Conservation (phyloP, 2,329 filamentous ascomycete genomes). For the Penicillium sp. region DNA sequence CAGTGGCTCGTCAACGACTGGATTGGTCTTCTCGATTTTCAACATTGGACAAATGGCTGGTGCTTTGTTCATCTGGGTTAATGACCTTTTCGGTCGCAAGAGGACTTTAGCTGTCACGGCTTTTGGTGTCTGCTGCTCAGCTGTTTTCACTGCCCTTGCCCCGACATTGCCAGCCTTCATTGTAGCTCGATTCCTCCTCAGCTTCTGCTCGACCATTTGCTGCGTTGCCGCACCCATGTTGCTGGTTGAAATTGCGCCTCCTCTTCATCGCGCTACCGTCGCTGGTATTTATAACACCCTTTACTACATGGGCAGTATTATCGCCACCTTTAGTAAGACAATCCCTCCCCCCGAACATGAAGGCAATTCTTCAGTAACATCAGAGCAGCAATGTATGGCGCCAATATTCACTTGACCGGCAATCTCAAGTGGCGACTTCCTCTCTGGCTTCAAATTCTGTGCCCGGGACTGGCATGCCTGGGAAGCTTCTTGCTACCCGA, state of each 20-base stretch:
- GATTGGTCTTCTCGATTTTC: neutral
- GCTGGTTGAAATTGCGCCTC: constrained; percentile 1
- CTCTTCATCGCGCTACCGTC: constrained; percentile 1
- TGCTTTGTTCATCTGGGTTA: neutral
- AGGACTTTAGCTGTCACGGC: neutral
- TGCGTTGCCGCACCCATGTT: neutral
- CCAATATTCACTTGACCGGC: neutral
- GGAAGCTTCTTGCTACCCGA: neutral
- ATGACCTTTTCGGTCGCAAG: neutral
- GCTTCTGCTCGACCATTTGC: constrained; percentile 3
- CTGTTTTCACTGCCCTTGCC: neutral
- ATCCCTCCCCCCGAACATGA: neutral
- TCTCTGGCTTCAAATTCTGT: neutral
- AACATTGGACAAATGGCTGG: constrained; percentile 1
- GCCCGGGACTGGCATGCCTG: neutral
- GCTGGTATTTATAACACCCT: constrained; percentile 4
- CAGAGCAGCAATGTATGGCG: neutral
- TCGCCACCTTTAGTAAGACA: neutral
- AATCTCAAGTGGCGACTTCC: constrained; percentile 4
- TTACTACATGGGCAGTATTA: constrained; percentile 2
- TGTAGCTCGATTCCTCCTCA: neutral
- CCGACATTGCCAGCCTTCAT: neutral
- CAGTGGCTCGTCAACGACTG: neutral
- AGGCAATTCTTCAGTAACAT: neutral
- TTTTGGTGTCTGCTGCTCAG: neutral